Evolutionary conservation across 1,284 basidiomycete species (phyloP).

Genomic region (Tremellales sp.): DNA sequence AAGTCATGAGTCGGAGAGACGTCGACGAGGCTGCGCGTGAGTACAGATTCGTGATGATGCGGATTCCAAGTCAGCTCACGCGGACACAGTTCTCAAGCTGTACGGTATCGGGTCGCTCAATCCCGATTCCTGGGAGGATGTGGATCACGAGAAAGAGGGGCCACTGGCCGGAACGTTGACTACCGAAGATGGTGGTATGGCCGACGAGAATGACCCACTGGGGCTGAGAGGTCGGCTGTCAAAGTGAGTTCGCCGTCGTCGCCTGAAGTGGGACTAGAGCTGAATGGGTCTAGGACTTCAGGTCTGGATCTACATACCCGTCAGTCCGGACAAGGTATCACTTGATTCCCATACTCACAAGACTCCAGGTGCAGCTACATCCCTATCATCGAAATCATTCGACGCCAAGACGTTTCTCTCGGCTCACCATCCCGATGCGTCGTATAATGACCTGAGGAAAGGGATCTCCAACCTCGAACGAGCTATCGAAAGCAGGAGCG

Average conservation of each 20-base stretch:
- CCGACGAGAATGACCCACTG: conserved; percentile 46
- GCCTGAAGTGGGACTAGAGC: neutral
- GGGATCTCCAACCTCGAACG: conserved; percentile 69
- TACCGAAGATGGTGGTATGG: conserved; percentile 31
- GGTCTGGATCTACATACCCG: conserved; percentile 43
- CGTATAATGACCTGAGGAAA: conserved; percentile 79
- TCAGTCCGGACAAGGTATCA: conserved; percentile 22
- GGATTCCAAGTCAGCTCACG: neutral
- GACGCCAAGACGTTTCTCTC: conserved; percentile 92
- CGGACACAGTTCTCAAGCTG: conserved; percentile 43
- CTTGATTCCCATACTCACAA: neutral
- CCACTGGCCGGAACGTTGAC: conserved; percentile 38
- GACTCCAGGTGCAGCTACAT: conserved; percentile 66
- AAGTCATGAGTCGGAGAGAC: conserved; percentile 34
- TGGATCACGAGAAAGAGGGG: conserved; percentile 46
- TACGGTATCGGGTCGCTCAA: conserved; percentile 45
- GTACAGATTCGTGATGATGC: neutral
- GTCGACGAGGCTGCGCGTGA: conserved; percentile 38
- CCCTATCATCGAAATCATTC: conserved; percentile 88
- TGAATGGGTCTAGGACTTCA: conserved; percentile 15
- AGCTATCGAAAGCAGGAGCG: conserved; percentile 81
- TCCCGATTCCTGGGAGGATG: conserved; percentile 46
- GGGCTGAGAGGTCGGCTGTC: conserved; percentile 37
- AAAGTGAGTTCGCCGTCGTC: conserved; percentile 28
- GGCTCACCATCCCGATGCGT: conserved; percentile 89